These are phyloP conservation scores for Diplosphaera chodatii DNA, from an alignment of 139 green algal genomes.

Conservation along the genomic window DNA sequence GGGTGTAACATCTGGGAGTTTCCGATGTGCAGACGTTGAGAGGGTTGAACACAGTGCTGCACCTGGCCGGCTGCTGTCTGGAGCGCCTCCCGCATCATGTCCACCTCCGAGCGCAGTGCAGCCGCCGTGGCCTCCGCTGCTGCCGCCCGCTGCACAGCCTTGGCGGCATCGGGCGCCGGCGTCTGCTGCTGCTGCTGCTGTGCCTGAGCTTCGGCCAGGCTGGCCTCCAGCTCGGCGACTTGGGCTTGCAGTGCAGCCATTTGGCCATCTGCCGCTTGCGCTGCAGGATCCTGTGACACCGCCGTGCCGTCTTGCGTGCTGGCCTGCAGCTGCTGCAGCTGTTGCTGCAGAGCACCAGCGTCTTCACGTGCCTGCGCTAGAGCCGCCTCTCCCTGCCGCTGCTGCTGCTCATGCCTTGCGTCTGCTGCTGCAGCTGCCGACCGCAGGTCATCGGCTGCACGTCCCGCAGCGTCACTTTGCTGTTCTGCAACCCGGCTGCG, in stretches of 20 bases:
- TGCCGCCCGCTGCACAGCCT: not conserved
- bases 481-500: too few relatives aligned
- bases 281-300: not conserved
- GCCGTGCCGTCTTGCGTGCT: too few relatives aligned
- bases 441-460: not conserved
- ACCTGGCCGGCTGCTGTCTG: not conserved
- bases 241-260: not conserved
- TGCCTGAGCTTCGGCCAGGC: not conserved
- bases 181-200: not conserved
- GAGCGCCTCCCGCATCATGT: not conserved
- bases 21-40: too few relatives aligned
- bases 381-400: constrained; percentile 1
- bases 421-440: constrained; percentile 4
- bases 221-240: not conserved
- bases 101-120: not conserved
- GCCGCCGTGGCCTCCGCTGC: not conserved
- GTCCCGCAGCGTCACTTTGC: too few relatives aligned
- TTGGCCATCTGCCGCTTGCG: not conserved
- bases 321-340: not conserved
- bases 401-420: not conserved
- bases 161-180: not conserved
- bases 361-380: not conserved
- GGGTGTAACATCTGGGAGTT: too few relatives aligned
- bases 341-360: not conserved
- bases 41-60: too few relatives aligned